Conservation (phyloP, 2,329 filamentous ascomycete species). For the Albophoma yamanashiensis region DNA sequence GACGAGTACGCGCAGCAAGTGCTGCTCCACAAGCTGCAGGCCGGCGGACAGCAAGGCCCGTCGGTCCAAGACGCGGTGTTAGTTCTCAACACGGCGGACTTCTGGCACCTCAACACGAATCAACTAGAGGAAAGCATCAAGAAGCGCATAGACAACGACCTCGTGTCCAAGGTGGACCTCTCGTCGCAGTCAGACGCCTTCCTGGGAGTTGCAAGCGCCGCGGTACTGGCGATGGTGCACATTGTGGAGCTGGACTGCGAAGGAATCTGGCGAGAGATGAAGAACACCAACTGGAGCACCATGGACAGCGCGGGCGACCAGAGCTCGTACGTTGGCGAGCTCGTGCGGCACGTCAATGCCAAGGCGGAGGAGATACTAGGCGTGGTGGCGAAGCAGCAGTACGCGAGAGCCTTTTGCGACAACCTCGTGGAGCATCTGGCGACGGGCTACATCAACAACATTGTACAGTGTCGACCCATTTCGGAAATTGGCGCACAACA, state of each 20-base stretch:
- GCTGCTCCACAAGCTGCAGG: constrained; percentile 58
- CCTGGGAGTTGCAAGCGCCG: constrained; percentile 84
- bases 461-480: constrained; percentile 82
- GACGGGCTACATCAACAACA: constrained; percentile 67
- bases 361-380: constrained; percentile 65
- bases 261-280: constrained; percentile 91
- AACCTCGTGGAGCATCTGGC: constrained; percentile 86
- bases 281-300: constrained; percentile 87
- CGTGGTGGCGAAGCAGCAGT: constrained; percentile 80
- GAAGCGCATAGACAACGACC: constrained; percentile 71
- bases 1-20: constrained; percentile 95
- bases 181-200: constrained; percentile 92
- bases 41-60: constrained; percentile 40
- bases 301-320: constrained; percentile 92
- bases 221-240: constrained; percentile 73
- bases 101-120: constrained; percentile 87
- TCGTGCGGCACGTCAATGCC: constrained; percentile 62
- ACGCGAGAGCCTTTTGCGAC: constrained; percentile 88
- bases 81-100: constrained; percentile 93
- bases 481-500: constrained; percentile 92
- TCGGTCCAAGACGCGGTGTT: constrained; percentile 67
- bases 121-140: constrained; percentile 94
- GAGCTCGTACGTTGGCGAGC: constrained; percentile 79
- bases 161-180: constrained; percentile 69
- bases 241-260: constrained; percentile 77